Base-by-base conservation (phyloP, 1,284 basidiomycete species). In the Singerocomus inundabilis region DNA sequence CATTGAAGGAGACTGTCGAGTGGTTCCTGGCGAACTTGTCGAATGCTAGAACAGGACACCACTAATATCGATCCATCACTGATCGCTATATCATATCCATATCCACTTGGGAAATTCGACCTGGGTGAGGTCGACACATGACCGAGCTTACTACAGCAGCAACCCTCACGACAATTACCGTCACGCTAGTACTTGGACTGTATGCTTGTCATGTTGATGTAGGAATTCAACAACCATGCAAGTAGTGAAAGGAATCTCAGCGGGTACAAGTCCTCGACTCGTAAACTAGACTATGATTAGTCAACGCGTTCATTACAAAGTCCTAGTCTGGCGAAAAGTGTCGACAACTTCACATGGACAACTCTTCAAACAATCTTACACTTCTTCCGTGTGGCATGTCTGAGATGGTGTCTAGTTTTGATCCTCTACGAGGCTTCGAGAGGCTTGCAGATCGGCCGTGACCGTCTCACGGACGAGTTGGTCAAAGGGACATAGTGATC, bases 401-500 rank as follows among this genome's bases (percentile, higher is more conserved):
- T 28, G 29, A 41, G 33, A 41, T 21, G 16, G 5, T 26, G n/a
- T 10, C 49, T 69, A 91, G 70, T 91, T 91, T 66, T 89, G 88
- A 67, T 91, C 85, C 67, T 91, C 88, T 31, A 91, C 74, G 56
- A 89, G 78, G 61, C 79, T 84, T 60, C 74, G 77, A 44, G 84
- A 78, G 41, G 85, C 81, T 62, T 80, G 74, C 58, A 93, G 67
- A 66, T 94, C 91, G 13, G 85, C 80, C 34, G 78, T 74, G 11
- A 94, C 91, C 93, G 95, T 95, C 77, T 95, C 91, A 62, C 80
- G 79, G 36, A 96, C 88, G 52, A 96, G 82, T 40, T 79, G 72
- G 54, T 91, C 81, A 63, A 95, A 96, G 58, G 80, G 21, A 21
- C 4, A 21, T 4, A 21, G 21, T 12, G 3, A n/a, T 5, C 13